These are phyloP conservation scores for Moniliophthora roreri DNA, from an alignment of 1,284 basidiomycete genomes.

Conservation along the genomic window DNA sequence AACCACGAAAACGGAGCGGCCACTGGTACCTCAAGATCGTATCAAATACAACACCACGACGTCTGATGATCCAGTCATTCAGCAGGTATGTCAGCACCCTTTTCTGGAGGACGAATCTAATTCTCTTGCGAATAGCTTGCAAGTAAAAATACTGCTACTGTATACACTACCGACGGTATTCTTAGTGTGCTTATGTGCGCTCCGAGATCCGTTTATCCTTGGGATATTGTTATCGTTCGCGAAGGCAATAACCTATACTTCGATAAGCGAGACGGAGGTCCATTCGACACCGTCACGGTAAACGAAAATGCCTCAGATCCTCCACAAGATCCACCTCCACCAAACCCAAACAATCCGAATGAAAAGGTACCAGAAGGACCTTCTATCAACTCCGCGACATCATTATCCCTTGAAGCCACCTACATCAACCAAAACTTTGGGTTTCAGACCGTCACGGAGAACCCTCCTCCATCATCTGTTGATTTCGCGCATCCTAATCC, in stretches of 20 bases:
- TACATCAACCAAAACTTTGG: conserved; percentile 99
- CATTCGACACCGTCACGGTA: conserved; percentile 97
- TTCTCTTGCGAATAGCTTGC: conserved; percentile 55
- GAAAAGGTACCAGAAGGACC: conserved; percentile 73
- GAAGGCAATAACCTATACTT: conserved; percentile 95
- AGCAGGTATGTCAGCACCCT: conserved; percentile 54
- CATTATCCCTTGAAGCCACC: conserved; percentile 94
- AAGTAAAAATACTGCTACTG: conserved; percentile 74
- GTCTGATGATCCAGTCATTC: conserved; percentile 95
- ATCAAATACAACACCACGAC: conserved; percentile 98
- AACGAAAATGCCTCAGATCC: conserved; percentile 99
- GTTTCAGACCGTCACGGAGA: conserved; percentile 92
- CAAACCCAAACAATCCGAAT: conserved; percentile 71
- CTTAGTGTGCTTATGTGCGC: conserved; percentile 97
- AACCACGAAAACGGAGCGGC: conserved; percentile 89
- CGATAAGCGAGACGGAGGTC: conserved; percentile 97
- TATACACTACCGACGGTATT: conserved; percentile 96
- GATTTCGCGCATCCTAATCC: conserved; percentile 88
- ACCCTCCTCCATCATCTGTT: conserved; percentile 56
- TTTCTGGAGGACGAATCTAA: conserved; percentile 9
- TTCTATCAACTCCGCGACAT: conserved; percentile 92
- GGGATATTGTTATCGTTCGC: conserved; percentile 96
- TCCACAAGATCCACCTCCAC: conserved; percentile 82
- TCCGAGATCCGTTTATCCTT: conserved; percentile 94
- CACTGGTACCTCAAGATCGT: conserved; percentile 90